A percentile compares a stretch with the other conserved stretches of the same genome.
Conservation (phyloP, 177 flowering plant species). For the Vitis hybrid region DNA sequence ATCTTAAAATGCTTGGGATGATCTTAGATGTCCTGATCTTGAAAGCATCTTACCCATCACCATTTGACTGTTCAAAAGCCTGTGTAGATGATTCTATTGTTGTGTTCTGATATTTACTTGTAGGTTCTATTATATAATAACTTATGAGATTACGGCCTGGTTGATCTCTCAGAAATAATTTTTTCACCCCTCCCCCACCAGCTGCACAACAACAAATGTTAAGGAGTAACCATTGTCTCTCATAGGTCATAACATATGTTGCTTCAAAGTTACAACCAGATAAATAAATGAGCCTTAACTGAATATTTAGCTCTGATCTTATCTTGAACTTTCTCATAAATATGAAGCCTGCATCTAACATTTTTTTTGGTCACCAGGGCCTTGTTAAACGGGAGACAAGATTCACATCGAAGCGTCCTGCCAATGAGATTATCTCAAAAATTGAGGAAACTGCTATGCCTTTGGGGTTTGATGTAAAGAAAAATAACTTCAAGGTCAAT, state of each 20-base stretch:
- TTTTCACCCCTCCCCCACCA: not conserved
- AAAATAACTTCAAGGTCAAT: slow-evolving; percentile 80
- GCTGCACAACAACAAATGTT: too few relatives aligned
- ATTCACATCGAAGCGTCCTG: slow-evolving; percentile 84
- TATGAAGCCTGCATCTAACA: not conserved
- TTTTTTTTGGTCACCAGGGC: slow-evolving; percentile 49
- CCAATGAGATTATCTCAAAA: slow-evolving; percentile 82
- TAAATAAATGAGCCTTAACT: not conserved
- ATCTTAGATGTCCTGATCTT: not conserved
- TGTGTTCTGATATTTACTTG: not conserved
- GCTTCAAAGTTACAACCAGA: not conserved
- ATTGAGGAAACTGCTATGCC: slow-evolving; percentile 89
- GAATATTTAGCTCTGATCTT: not conserved
- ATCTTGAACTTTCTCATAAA: not conserved
- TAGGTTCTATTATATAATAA: not conserved
- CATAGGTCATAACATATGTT: not conserved
- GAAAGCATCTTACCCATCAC: not conserved
- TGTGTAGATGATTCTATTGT: not conserved
- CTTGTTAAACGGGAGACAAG: slow-evolving; percentile 91
- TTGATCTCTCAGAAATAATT: not conserved
- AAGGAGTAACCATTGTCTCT: not conserved
- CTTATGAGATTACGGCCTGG: not conserved
- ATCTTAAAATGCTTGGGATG: not conserved
- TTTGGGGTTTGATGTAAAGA: slow-evolving; percentile 91
- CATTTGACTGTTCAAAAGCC: not conserved